Evolutionary conservation across 2,329 filamentous ascomycete species (phyloP).

Genomic region (Diaporthe sp.): DNA sequence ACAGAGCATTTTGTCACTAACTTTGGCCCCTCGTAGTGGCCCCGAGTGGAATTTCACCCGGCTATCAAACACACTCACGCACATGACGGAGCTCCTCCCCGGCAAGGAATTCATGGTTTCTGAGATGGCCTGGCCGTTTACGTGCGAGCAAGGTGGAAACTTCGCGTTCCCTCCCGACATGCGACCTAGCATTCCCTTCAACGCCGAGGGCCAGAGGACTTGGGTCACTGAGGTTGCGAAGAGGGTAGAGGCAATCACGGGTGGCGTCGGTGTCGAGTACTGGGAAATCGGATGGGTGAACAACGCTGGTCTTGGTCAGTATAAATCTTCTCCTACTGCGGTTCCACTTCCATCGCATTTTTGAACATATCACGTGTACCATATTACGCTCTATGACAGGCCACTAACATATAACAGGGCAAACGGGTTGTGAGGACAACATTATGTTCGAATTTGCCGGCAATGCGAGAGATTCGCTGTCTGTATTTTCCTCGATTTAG

Average conservation of each 20-base stretch:
- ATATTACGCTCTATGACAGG: not conserved
- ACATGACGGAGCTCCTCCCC: conserved; percentile 2
- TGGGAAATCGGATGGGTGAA: conserved; percentile 80
- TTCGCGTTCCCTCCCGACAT: conserved; percentile 71
- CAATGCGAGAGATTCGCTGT: not conserved
- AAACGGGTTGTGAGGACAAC: conserved; percentile 6
- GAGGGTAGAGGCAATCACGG: conserved; percentile 61
- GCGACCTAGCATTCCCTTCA: conserved; percentile 66
- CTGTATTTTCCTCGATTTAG: conserved; percentile 3
- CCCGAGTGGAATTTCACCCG: conserved; percentile 20
- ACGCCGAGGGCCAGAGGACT: conserved; percentile 68
- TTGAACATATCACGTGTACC: too few relatives aligned
- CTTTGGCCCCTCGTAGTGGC: not conserved
- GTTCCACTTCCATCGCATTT: too few relatives aligned
- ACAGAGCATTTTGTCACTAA: not conserved
- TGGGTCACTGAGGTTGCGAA: conserved; percentile 71
- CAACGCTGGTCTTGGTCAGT: conserved; percentile 64
- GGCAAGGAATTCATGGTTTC: conserved; percentile 74
- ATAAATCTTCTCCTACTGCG: not conserved
- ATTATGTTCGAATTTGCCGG: conserved; percentile 9
- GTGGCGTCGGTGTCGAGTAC: conserved; percentile 73
- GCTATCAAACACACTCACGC: not conserved
- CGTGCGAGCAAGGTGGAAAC: conserved; percentile 64
- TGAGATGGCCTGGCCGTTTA: conserved; percentile 77
- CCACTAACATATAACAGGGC: conserved; percentile 40